Base-by-base conservation (phyloP, 371 early-diverging fungal species). In the Circinella minor region DNA sequence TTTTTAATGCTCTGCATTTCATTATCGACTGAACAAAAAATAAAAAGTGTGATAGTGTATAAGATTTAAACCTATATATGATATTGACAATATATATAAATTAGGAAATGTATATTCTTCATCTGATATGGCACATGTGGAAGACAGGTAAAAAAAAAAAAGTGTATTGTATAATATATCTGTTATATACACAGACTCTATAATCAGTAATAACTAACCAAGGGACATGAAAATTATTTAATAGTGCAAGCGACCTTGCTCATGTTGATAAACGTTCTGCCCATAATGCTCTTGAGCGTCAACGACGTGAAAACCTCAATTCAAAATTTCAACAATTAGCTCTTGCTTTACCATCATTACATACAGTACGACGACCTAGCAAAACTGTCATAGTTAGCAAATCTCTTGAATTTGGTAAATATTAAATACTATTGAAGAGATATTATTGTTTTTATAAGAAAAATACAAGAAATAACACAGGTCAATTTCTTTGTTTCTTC, bases 241-340 rank as follows among this genome's bases (percentile, higher is more conserved):
- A 47, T 34, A 38, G 39, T 18, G 13, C 36, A 20, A 80, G 76
- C 67, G 80, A 80, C 17, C 75, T 78, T 17, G 76, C 77, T 38
- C 74, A 75, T 46, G 70, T 74, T 62, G 78, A 78, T 59, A 91
- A 83, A 81, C 81, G 78, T 79, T 90, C 91, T n/a, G 91, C 86
- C 54, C 94, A 93, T 74, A 93, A 93, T 66, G 92, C 92, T 36
- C 81, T 92, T 34, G 94, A 93, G 71, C 84, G 94, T 20, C 93
- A 93, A 67, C 84, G 94, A 61, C 87, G 94, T 38, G 94, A 93
- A 77, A 86, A 85, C 34, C 85, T 93, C 51, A 93, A 92, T 73
- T 79, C 79, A 17, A 88, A 91, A 74, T 93, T 93, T 73, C 92
- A 90, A 72, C 92, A 93, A 61, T 80, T 93, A 34, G 94, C 94